phyloP scores from a whole-genome alignment of 352 stramenopile species.

The Globisporangium paddicum region DNA sequence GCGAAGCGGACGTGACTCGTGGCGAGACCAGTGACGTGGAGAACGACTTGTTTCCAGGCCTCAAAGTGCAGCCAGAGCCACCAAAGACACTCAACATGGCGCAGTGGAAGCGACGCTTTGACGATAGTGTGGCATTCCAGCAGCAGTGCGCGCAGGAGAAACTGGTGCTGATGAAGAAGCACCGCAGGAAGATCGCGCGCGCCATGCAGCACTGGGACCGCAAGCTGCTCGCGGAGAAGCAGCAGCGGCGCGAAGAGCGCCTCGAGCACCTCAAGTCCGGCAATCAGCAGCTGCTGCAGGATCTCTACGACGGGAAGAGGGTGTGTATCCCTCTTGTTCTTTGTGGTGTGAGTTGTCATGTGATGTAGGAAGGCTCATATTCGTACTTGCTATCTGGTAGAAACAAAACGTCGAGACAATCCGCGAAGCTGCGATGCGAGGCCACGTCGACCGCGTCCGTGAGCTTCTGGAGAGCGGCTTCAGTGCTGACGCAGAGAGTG shows the following conservation, averaged over 20 bases:
- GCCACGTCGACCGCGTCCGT: conserved; percentile 39
- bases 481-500: conserved; percentile 50
- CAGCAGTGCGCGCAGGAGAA: conserved; percentile 30
- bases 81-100: conserved; percentile 14
- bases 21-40: neutral
- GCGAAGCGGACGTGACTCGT: neutral
- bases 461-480: conserved; percentile 49
- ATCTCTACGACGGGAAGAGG: conserved; percentile 31
- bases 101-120: conserved; percentile 19
- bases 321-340: conserved; percentile 9
- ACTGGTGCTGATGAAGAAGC: conserved; percentile 19
- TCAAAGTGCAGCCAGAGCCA: neutral
- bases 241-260: conserved; percentile 20
- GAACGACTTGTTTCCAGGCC: neutral
- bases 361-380: neutral
- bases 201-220: conserved; percentile 34
- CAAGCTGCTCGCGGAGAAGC: conserved; percentile 29
- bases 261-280: conserved; percentile 28
- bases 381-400: conserved; percentile 16
- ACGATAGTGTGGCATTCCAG: conserved; percentile 32
- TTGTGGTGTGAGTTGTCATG: neutral
- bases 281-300: conserved; percentile 33
- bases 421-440: conserved; percentile 56
- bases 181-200: conserved; percentile 31
- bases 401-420: conserved; percentile 67